A percentile compares a stretch with the other conserved stretches of the same genome.
Evolutionary conservation across 768 basidiomycete species (phyloP).

Genomic region (Tylopilus vinaceipallidus): DNA sequence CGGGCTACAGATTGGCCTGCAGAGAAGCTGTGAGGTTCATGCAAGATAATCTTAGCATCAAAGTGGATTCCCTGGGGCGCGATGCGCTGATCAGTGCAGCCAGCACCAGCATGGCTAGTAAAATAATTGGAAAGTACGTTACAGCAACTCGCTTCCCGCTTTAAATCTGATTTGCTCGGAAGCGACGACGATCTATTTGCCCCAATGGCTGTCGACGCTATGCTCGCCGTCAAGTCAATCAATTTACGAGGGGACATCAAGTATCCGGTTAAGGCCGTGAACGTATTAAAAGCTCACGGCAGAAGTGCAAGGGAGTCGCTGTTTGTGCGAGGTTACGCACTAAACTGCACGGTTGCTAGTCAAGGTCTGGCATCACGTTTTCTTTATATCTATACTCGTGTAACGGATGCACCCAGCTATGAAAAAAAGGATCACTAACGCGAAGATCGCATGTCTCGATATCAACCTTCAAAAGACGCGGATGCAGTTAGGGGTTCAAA

Average conservation of each 20-base stretch:
- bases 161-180: slow-evolving; percentile 7
- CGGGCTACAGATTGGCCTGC: slow-evolving; percentile 95
- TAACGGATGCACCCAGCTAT: slow-evolving; percentile 60
- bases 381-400: neutral
- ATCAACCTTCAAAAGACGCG: slow-evolving; percentile 96
- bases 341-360: slow-evolving; percentile 98
- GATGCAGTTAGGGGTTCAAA: slow-evolving; percentile 98
- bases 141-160: neutral
- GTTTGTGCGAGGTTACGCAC: slow-evolving; percentile 93
- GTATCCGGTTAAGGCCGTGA: slow-evolving; percentile 99
- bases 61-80: slow-evolving; percentile 87
- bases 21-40: slow-evolving; percentile 97
- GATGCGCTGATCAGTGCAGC: slow-evolving; percentile 94
- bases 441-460: slow-evolving; percentile 98
- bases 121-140: slow-evolving; percentile 93
- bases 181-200: slow-evolving; percentile 98
- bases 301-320: slow-evolving; percentile 92
- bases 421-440: slow-evolving; percentile 90
- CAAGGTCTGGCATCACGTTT: slow-evolving; percentile 68
- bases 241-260: slow-evolving; percentile 95
- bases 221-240: slow-evolving; percentile 94
- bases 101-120: slow-evolving; percentile 98
- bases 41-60: slow-evolving; percentile 95
- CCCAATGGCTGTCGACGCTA: slow-evolving; percentile 98
- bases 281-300: slow-evolving; percentile 96